Evolutionary conservation across 139 green algal species (phyloP).

Genomic region (Tetraselmis chui): DNA sequence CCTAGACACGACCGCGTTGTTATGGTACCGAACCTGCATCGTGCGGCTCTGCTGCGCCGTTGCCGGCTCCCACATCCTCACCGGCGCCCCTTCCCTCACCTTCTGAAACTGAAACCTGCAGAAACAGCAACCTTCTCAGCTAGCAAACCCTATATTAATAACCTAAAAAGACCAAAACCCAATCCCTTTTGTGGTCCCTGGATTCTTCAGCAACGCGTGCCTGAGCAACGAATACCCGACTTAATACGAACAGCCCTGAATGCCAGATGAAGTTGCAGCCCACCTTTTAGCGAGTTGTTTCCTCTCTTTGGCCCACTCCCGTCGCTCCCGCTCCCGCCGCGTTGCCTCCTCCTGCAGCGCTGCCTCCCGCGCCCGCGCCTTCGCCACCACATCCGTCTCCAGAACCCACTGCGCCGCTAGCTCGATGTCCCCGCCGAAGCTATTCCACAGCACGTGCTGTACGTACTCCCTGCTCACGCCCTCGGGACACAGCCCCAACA

Average conservation of each 20-base stretch:
- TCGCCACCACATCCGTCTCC: background rate
- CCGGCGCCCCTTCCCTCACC: background rate
- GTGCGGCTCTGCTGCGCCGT: background rate
- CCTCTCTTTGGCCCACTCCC: background rate
- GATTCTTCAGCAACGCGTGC: background rate
- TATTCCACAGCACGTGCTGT: background rate
- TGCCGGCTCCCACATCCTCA: background rate
- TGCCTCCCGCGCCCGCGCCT: background rate
- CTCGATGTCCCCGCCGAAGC: background rate
- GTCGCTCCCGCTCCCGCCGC: background rate
- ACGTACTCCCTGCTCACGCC: background rate
- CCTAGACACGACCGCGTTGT: constrained; percentile 4
- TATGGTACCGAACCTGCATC: constrained; percentile 4
- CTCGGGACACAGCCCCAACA: background rate
- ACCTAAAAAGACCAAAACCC: background rate
- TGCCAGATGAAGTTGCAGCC: too few species aligned
- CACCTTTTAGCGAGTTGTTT: background rate
- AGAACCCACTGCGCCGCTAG: background rate
- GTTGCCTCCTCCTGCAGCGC: background rate
- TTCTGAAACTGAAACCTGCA: background rate
- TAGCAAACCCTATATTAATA: background rate
- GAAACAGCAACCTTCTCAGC: too few species aligned
- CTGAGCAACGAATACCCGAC: too few species aligned
- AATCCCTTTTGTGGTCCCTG: background rate
- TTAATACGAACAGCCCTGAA: too few species aligned